phyloP scores from a whole-genome alignment of 208 protist genomes.

The Trypanosoma theileri region DNA sequence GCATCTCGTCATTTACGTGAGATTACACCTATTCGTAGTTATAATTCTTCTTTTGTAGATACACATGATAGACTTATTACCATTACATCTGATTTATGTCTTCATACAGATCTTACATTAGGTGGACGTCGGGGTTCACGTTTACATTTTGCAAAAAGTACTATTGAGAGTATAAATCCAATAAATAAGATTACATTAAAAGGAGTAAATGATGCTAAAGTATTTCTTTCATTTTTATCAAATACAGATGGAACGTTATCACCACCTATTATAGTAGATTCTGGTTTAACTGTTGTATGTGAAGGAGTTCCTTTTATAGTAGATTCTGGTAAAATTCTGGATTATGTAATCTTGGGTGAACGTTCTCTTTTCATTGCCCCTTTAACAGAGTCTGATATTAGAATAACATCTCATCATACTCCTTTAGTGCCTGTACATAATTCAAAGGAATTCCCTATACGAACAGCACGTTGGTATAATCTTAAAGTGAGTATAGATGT shows the following conservation, averaged over 20 bases:
- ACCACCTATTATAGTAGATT: conserved; percentile 39
- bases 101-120: conserved; percentile 34
- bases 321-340: conserved; percentile 9
- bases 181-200: conserved; percentile 35
- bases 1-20: neutral
- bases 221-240: conserved; percentile 33
- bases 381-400: neutral
- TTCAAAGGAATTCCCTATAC: neutral
- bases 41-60: conserved; percentile 15
- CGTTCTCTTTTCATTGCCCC: conserved; percentile 37
- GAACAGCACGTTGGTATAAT: conserved; percentile 22
- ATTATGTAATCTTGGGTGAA: conserved; percentile 33
- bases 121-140: conserved; percentile 32
- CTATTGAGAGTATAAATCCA: conserved; percentile 12
- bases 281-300: conserved; percentile 40
- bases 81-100: conserved; percentile 20
- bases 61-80: conserved; percentile 6
- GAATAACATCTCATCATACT: neutral
- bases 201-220: conserved; percentile 39
- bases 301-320: conserved; percentile 39
- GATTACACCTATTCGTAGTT: conserved; percentile 1
- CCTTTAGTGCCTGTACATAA: neutral
- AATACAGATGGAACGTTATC: conserved; percentile 19
- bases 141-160: conserved; percentile 33
- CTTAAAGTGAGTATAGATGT: conserved; percentile 28